phyloP scores from a whole-genome alignment of 2,329 filamentous ascomycete genomes.

The Monilinia laxa region DNA sequence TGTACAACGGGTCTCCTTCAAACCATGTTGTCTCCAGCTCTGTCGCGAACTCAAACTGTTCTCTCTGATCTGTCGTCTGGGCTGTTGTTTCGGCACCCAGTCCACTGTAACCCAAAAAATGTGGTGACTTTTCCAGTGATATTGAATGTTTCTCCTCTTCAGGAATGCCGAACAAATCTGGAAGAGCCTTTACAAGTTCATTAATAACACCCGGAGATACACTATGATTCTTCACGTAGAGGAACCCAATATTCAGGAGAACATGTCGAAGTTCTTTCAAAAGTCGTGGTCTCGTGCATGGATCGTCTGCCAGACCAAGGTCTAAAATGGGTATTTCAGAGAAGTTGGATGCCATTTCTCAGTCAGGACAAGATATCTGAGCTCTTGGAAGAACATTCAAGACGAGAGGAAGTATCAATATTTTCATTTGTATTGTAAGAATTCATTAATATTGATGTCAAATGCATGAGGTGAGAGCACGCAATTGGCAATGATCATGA shows the following conservation, averaged over 20 bases:
- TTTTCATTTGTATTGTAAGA: neutral
- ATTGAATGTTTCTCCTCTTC: slow-evolving; percentile 3
- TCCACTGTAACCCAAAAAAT: slow-evolving; percentile 19
- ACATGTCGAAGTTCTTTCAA: slow-evolving; percentile 17
- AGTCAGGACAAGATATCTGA: neutral
- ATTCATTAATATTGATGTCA: neutral
- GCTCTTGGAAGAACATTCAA: neutral
- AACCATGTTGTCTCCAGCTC: slow-evolving; percentile 10
- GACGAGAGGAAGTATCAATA: neutral
- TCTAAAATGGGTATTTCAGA: slow-evolving; percentile 16
- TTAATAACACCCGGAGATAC: neutral
- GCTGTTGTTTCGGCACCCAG: slow-evolving; percentile 19
- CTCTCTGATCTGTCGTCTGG: slow-evolving; percentile 15
- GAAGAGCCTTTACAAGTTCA: slow-evolving; percentile 4
- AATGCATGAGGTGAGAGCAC: neutral
- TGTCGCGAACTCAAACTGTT: slow-evolving; percentile 22
- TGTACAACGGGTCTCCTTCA: slow-evolving; percentile 21
- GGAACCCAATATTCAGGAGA: slow-evolving; percentile 16
- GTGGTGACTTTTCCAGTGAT: slow-evolving; percentile 13
- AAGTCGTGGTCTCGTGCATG: slow-evolving; percentile 12
- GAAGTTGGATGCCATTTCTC: slow-evolving; percentile 20
- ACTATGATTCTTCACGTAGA: slow-evolving; percentile 19
- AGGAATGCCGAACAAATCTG: slow-evolving; percentile 12
- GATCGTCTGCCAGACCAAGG: slow-evolving; percentile 7
- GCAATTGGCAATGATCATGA: neutral